Base-by-base conservation (phyloP, 495 filamentous ascomycete genomes). In the Trichoderma parareesei region DNA sequence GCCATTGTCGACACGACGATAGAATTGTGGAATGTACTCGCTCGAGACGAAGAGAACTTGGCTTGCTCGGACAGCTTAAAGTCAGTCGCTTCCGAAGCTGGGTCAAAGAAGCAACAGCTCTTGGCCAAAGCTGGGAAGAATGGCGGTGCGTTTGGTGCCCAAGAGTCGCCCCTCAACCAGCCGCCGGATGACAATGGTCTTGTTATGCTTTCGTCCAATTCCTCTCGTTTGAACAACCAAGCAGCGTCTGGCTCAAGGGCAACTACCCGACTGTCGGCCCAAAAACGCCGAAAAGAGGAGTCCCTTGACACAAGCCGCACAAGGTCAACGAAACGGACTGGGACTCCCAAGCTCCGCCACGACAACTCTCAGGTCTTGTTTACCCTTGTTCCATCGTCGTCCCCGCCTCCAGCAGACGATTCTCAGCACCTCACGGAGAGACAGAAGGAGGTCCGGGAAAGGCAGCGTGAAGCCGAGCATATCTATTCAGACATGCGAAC, bases 341-440 rank as follows among this genome's bases (percentile, higher is more conserved):
- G 62, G 2, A 71, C 71, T 20, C 72, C 77, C 3, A 82, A 78
- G 35, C 74, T 85, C 38, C 82, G 86, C 38, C 90, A 94, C 69
- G 82, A 93, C 68, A 83, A 93, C 72, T 92, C 90, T 5, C 90
- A 93, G 67, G 79, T 93, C 41, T 79, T 90, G 55, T 94, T 93
- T 68, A 83, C 85, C 6, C 72, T 85, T 1, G 85, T 93, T 60
- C 81, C 83, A 11, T 84, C 82, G 4, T 84, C 86, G 0, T 81
- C 86, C 5, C 74, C 68, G 10, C 67, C 68, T 3, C 68, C 70
- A 11, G 68, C 66, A 4, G 67, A 79, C 38, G 85, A 90, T 38
- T 88, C 87, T 4, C 89, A 90, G 67, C 69, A 85, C 4, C 72
- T 93, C 44, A 94, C 90, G 0, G 87, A 90, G 59, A 86, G 83